Evolutionary conservation across 257 asterid species (phyloP), one percentile per base, ranked within the genome.

Genomic region (Leonotis leonurus): DNA sequence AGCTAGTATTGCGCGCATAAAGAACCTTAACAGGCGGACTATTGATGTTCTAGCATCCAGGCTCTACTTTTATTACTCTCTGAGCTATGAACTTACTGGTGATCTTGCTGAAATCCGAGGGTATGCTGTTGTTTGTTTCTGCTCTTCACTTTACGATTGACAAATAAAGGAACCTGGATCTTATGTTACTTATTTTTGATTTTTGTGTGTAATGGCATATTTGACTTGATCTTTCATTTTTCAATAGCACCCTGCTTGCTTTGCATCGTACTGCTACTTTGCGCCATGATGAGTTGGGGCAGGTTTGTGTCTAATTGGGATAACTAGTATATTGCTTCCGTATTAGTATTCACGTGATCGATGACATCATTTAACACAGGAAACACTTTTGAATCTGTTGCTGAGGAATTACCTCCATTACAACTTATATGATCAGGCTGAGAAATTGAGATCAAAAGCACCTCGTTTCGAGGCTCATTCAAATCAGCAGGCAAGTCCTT

Each of bases 401-500:
- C 73, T 90, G 48, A 78, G 95, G 73, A 88, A 90, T 77, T 90
- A 90, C 78, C 95, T 90, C 59, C 95, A 88, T 60, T 87, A 90
- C 76, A 90, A 88, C 72, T 74, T 87, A 20, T 90, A 90, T 71
- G 98, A 90, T 77, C 95, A 90, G 74, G 98, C 98, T 0, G 98
- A 90, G 80, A 90, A 90, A 75, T 72, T 90, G 81, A 82, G 98
- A 77, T 83, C 96, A 54, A 90, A 90, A 87, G 96, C 98, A n/a
- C 98, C 96, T 33, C 91, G 89, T 49, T 90, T 90, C 73, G 98
- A 90, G 83, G 96, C 95, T 71, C 96, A 88, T 71, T 90, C 98
- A 16, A 90, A 90, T 75, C 95, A 85, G 72, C 98, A 90, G 96
- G 96, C 73, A 83, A 78, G 41, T 79, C 71, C 59, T 24, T 35